A percentile compares a stretch with the other conserved stretches of the same genome.
phyloP scores from a whole-genome alignment of 306 rosid species.

The Prunus mongolica region DNA sequence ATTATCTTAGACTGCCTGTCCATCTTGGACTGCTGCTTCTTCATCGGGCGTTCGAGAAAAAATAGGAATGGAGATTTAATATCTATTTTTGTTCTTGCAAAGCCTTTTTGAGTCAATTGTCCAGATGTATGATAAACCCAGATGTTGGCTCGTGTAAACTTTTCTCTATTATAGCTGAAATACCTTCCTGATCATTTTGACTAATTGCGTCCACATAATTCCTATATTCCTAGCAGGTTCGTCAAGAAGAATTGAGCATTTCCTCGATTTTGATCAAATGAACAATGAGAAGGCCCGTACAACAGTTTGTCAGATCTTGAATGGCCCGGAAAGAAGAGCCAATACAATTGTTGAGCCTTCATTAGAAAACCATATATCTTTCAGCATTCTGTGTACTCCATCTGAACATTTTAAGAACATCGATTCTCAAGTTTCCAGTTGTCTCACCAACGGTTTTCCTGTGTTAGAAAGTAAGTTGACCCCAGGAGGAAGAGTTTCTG shows the following conservation, averaged over 20 bases:
- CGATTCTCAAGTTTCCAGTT: conserved; percentile 25
- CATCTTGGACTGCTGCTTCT: neutral
- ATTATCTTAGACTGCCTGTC: neutral
- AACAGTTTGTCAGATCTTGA: conserved; percentile 40
- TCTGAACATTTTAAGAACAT: conserved; percentile 33
- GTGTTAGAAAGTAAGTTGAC: conserved; percentile 22
- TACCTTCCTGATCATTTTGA: neutral
- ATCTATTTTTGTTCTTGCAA: too few relatives aligned
- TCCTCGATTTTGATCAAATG: conserved; percentile 68
- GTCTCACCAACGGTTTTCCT: conserved; percentile 20
- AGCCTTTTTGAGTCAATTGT: neutral
- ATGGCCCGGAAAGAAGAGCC: conserved; percentile 52
- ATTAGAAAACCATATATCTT: conserved; percentile 26
- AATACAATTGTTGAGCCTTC: conserved; percentile 34
- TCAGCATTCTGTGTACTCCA: conserved; percentile 29
- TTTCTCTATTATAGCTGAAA: neutral
- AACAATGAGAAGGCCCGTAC: conserved; percentile 34
- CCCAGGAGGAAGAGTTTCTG: conserved; percentile 18
- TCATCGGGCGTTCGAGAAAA: neutral
- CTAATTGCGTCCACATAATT: conserved; percentile 10
- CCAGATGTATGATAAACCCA: neutral
- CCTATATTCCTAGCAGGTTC: conserved; percentile 50
- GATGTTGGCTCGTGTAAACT: neutral
- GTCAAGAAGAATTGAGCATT: conserved; percentile 81
- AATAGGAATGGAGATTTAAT: neutral